Conservation (phyloP, 2,329 filamentous ascomycete genomes). For the Coccinonectria pachysandricola region DNA sequence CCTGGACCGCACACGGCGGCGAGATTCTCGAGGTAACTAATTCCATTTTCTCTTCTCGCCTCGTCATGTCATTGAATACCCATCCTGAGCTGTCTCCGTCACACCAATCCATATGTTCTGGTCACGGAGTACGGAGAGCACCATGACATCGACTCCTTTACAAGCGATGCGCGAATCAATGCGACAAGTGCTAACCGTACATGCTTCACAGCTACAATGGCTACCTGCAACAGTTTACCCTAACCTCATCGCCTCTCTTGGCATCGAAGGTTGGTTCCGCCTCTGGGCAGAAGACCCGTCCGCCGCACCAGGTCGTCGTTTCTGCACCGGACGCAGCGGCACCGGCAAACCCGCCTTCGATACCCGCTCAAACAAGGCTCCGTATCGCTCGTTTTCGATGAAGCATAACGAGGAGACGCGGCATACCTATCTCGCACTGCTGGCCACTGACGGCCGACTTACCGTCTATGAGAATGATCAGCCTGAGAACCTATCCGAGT, state of each 20-base stretch:
- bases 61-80: not conserved
- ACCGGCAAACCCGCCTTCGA: slow-evolving; percentile 44
- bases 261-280: slow-evolving; percentile 81
- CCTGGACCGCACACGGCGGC: slow-evolving; percentile 81
- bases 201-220: slow-evolving; percentile 73
- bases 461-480: slow-evolving; percentile 77
- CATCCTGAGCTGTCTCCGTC: slow-evolving; percentile 7
- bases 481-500: slow-evolving; percentile 70
- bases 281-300: slow-evolving; percentile 88
- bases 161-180: too few relatives aligned
- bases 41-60: slow-evolving; percentile 2
- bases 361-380: slow-evolving; percentile 43
- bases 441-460: slow-evolving; percentile 72
- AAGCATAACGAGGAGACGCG: slow-evolving; percentile 68
- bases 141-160: too few relatives aligned
- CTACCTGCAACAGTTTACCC: slow-evolving; percentile 81
- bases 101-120: too few relatives aligned
- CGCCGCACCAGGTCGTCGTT: slow-evolving; percentile 69
- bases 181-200: too few relatives aligned
- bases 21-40: slow-evolving; percentile 71
- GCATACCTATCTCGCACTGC: slow-evolving; percentile 76
- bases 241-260: slow-evolving; percentile 76
- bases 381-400: slow-evolving; percentile 76
- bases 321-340: slow-evolving; percentile 50
- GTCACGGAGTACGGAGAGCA: too few relatives aligned